A percentile compares a stretch with the other conserved stretches of the same genome.
phyloP scores from a whole-genome alignment of 2,329 filamentous ascomycete genomes.

The Periglandula ipomoeae region DNA sequence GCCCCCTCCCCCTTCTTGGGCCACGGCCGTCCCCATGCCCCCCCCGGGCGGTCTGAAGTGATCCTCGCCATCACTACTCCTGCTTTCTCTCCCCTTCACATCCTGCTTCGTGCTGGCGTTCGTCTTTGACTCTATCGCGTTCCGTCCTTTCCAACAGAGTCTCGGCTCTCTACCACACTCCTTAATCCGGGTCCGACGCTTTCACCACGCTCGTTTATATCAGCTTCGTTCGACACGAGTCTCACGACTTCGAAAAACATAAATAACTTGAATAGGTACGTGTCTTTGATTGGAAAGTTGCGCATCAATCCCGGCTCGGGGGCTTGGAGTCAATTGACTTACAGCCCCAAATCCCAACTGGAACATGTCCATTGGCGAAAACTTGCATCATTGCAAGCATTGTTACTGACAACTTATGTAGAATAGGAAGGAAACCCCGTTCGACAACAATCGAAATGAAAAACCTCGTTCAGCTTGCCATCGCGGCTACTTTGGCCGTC shows the following conservation, averaged over 20 bases:
- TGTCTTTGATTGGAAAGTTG: neutral
- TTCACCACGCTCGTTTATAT: conserved; percentile 21
- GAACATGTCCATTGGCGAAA: neutral
- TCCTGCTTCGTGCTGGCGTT: conserved; percentile 14
- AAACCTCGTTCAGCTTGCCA: conserved; percentile 31
- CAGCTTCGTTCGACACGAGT: conserved; percentile 17
- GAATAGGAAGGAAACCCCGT: neutral
- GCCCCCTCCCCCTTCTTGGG: conserved; percentile 1
- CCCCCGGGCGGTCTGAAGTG: neutral
- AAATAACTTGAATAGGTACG: neutral
- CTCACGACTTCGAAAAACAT: neutral
- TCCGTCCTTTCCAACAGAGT: conserved; percentile 41
- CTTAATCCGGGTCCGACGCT: conserved; percentile 24
- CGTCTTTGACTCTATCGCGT: conserved; percentile 18
- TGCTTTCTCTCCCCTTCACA: conserved; percentile 10
- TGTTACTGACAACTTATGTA: neutral
- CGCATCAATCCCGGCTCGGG: neutral
- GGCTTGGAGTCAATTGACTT: neutral
- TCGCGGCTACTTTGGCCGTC: conserved; percentile 43
- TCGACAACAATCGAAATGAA: conserved; percentile 9
- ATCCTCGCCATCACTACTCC: conserved; percentile 4
- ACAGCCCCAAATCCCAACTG: neutral
- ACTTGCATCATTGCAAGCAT: no score
- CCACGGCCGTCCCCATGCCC: neutral
- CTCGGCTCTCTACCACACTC: conserved; percentile 46